Base-by-base conservation (phyloP, 2,329 filamentous ascomycete species). In the Ophiocordyceps australis region DNA sequence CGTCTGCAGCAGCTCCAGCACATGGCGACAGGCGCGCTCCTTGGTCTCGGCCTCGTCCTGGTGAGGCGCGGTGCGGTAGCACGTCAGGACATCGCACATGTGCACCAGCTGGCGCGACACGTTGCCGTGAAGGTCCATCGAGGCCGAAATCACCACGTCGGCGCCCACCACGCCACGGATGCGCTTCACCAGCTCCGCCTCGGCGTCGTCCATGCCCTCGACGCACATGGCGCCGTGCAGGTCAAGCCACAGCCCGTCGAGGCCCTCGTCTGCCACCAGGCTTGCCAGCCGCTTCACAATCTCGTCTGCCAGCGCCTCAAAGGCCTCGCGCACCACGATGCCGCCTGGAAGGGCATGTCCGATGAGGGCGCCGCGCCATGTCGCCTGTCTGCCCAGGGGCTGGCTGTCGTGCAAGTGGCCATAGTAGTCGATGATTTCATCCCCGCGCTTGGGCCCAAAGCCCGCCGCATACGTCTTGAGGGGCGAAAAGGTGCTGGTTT, bases 201-300 rank as follows among this genome's bases (percentile, higher is more conserved):
- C 62, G 2, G 40, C 42, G 34, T 66, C 62, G 20, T 58, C 51
- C 5, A 64, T 28, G 0, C 43, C 57, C 19, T 62, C 55, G 1
- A 65, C 61, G 23, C 54, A 59, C 60, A 66, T 65, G 4, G 62
- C 62, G 10, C 62, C 62, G 33, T 66, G 62, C 17, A 66, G 65
- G 31, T 65, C 61, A 28, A 62, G 60, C 60, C 60, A 66, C 7
- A 66, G 37, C 2, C 62, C 62, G 26, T 65, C 52, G 3, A 65
- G 29, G 0, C 34, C 33, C 7, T 35, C 32, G 13, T 38, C 38
- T 0, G 38, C 35, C 1, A 45, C 41, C n/a, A 63, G 54, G 1
- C 35, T 35, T 1, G 27, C 20, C 10, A 65, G 46, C 1, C 55
- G 50, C 2, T 34, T 23, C 1, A 56, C 23, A 2, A 61, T 55